Conservation (phyloP, 306 rosid species). For the Purshia tridentata region DNA sequence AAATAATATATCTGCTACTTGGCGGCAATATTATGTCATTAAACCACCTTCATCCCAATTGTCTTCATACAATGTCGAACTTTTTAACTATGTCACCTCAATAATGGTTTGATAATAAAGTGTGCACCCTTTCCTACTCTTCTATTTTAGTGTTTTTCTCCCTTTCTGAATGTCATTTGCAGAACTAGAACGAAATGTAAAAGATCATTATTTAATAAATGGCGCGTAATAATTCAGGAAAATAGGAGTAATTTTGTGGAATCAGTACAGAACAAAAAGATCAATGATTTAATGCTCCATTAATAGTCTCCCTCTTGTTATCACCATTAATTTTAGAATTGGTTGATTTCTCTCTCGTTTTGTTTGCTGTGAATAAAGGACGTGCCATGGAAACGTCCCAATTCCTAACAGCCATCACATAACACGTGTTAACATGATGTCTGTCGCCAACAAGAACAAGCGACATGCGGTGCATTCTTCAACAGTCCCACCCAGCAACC, state of each 20-base stretch:
- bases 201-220: too few species aligned
- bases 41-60: background rate
- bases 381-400: background rate
- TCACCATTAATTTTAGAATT: background rate
- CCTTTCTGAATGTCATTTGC: too few species aligned
- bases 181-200: too few species aligned
- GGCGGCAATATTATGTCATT: background rate
- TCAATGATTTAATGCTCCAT: background rate
- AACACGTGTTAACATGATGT: too few species aligned
- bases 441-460: too few species aligned
- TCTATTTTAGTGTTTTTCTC: too few species aligned
- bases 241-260: too few species aligned
- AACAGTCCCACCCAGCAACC: too few species aligned
- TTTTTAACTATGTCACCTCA: background rate
- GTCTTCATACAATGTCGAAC: background rate
- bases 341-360: background rate
- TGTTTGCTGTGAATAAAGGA: background rate
- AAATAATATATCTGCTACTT: slow-evolving; percentile 26
- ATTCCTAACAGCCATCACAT: too few species aligned
- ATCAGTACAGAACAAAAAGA: too few species aligned
- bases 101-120: background rate
- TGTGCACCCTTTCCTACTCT: background rate
- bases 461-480: too few species aligned
- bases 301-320: background rate
- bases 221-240: too few species aligned